These are phyloP conservation scores for Xylariaceae sp. DNA, from an alignment of 2,329 filamentous ascomycete species.

Conservation along the genomic window DNA sequence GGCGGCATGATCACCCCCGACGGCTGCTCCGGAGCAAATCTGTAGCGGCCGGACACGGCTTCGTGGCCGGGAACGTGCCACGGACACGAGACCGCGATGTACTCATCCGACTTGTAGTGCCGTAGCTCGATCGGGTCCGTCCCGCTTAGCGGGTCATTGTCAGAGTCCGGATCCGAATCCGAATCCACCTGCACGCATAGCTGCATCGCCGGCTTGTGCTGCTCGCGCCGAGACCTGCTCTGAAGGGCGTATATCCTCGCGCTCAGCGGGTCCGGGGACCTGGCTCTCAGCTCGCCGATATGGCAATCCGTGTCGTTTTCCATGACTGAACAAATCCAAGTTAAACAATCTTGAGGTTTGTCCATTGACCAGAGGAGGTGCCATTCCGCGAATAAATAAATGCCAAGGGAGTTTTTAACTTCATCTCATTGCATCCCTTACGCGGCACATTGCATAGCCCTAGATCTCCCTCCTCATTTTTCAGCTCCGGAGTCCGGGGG, in stretches of 20 bases:
- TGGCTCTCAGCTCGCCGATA: conserved; percentile 8
- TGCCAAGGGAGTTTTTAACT: too few relatives aligned
- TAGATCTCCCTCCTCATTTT: too few relatives aligned
- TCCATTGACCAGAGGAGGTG: too few relatives aligned
- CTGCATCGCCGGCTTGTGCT: conserved; percentile 5
- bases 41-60: conserved; percentile 5
- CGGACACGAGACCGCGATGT: conserved; percentile 6
- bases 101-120: conserved; percentile 5
- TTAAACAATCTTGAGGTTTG: too few relatives aligned
- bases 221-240: conserved; percentile 1
- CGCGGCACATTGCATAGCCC: too few relatives aligned
- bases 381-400: too few relatives aligned
- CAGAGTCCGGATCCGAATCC: too few relatives aligned
- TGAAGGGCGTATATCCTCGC: conserved; percentile 4
- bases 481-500: too few relatives aligned
- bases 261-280: conserved; percentile 1
- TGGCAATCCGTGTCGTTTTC: conserved; percentile 3
- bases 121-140: conserved; percentile 3
- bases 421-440: too few relatives aligned
- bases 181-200: conserved; percentile 5
- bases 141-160: conserved; percentile 3
- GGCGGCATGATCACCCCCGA: conserved; percentile 5
- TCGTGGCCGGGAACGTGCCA: conserved; percentile 7
- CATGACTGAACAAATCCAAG: too few relatives aligned
- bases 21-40: conserved; percentile 4